Base-by-base conservation (phyloP, 2,329 filamentous ascomycete genomes). In the Nigrospora sphaerica region DNA sequence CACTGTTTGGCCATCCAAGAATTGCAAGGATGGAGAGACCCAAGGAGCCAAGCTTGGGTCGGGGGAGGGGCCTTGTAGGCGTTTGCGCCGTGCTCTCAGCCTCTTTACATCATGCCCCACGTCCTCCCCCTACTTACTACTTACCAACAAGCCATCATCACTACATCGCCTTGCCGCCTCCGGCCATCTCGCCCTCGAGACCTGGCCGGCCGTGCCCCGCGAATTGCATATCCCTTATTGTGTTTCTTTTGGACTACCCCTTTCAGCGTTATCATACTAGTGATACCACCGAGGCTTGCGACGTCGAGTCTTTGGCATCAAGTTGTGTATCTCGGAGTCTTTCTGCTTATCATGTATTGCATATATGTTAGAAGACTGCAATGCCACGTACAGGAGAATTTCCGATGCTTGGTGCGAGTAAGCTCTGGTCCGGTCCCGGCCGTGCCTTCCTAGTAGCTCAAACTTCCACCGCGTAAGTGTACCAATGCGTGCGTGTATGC, bases 231-330 rank as follows among this genome's bases (percentile, higher is more conserved):
- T 46, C 28, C 16, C 12, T 28, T 10, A 32, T 36, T 14, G 36
- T 46, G 17, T 11, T 46, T 36, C 45, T 42, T 42, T 46, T 37
- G 9, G 42, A 31, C 32, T 17, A 42, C 28, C 23, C 19, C 34
- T 31, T 38, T 32, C 13, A 45, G 43, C 43, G 34, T 48, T 42
- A 46, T 49, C 47, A 49, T 49, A 49, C 41, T 49, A 49, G 47
- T 49, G 47, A 49, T 49, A 49, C 47, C 47, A 44, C 31, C 33
- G 23, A 44, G 32, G 16, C 16, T 36, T 10, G 34, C 9, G 13
- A 6, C 34, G 16, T 36, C 34, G 34, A 36, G 34, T 36, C 34
- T 14, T 36, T 36, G 6, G 14, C 13, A 36, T 36, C 13, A 2
- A 17, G 14, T 36, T 11, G 12, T n/a, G 12, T n/a, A 10, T 28